These are phyloP conservation scores for Tetraselmis chui DNA, from an alignment of 139 green algal genomes.

Conservation along the genomic window DNA sequence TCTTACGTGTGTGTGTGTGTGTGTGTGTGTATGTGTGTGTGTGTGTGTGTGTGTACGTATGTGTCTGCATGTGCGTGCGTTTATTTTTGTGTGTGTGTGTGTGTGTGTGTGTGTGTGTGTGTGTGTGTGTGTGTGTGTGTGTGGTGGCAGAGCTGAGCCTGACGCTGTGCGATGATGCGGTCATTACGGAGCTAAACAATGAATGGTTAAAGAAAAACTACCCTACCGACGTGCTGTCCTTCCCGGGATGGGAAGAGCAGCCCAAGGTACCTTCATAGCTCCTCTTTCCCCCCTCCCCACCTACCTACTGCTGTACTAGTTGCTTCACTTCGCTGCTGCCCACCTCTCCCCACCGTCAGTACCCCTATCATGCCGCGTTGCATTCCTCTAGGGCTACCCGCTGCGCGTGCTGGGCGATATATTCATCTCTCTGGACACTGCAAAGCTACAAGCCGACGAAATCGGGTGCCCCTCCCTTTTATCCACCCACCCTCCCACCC, in stretches of 20 bases:
- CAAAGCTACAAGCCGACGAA: slow-evolving; percentile 73
- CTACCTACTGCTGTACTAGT: no score
- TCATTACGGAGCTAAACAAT: slow-evolving; percentile 77
- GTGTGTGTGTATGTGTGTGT: no score
- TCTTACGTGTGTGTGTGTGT: no score
- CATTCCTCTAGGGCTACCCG: slow-evolving; percentile 31
- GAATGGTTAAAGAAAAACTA: slow-evolving; percentile 61
- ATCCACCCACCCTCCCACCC: no score
- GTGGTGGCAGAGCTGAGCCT: slow-evolving; percentile 62
- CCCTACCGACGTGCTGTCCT: slow-evolving; percentile 92
- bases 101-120: no score
- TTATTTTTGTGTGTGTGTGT: background rate
- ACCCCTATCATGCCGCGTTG: background rate
- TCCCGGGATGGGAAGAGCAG: slow-evolving; percentile 66
- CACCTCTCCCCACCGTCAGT: no score
- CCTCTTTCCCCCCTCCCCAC: no score
- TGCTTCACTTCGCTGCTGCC: background rate
- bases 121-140: slow-evolving; percentile 7
- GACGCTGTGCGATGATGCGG: slow-evolving; percentile 75
- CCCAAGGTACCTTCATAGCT: slow-evolving; percentile 24
- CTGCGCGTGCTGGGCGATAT: slow-evolving; percentile 82
- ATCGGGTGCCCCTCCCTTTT: slow-evolving; percentile 38
- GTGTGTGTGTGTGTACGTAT: no score
- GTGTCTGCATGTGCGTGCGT: slow-evolving; percentile 9
- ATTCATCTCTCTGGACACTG: slow-evolving; percentile 90